Conservation (phyloP, 371 early-diverging fungal genomes). For the Globomyces sp. region DNA sequence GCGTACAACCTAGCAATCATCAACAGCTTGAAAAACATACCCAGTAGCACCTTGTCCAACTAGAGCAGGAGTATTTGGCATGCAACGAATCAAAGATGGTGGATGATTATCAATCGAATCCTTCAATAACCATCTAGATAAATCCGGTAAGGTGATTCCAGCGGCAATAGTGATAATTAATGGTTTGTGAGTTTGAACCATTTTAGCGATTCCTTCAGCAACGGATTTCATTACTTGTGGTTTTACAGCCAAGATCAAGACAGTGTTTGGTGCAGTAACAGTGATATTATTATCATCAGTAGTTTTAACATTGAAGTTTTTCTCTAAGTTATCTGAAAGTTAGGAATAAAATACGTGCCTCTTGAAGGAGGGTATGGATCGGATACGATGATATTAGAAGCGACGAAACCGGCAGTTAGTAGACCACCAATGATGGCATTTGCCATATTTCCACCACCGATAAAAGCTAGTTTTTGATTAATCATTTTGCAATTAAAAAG, state of each 20-base stretch:
- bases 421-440: conserved; percentile 89
- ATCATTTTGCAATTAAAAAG: too few relatives aligned
- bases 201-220: conserved; percentile 52
- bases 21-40: too few relatives aligned
- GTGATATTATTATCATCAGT: conserved; percentile 48
- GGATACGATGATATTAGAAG: conserved; percentile 68
- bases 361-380: conserved; percentile 74
- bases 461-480: conserved; percentile 13
- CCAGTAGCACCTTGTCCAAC: conserved; percentile 87
- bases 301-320: conserved; percentile 56
- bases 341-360: too few relatives aligned
- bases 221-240: conserved; percentile 81
- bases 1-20: conserved; percentile 55
- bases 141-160: conserved; percentile 75
- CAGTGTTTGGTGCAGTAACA: conserved; percentile 32
- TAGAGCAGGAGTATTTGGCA: conserved; percentile 94
- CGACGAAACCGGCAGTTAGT: conserved; percentile 67
- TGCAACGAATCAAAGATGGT: conserved; percentile 70
- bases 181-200: conserved; percentile 47
- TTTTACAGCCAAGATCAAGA: conserved; percentile 86
- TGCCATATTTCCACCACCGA: conserved; percentile 94
- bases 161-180: conserved; percentile 88
- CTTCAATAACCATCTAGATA: conserved; percentile 65
- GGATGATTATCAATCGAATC: conserved; percentile 24
- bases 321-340: conserved; percentile 53